Base-by-base conservation (phyloP, 2,329 filamentous ascomycete genomes). In the Aspergillus puulaauensis region DNA sequence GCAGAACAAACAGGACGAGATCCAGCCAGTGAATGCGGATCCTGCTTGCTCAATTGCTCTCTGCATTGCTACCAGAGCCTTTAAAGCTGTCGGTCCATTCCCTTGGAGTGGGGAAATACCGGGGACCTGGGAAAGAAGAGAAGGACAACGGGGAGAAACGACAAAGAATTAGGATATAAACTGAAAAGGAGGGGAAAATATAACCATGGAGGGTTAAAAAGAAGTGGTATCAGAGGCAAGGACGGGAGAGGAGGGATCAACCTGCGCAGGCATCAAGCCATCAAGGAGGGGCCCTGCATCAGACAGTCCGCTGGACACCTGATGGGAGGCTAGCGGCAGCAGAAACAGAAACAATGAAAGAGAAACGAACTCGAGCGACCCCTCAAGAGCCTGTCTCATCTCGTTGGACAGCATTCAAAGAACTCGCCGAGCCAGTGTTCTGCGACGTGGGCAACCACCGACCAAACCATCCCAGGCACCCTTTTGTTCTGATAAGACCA, bases 21-120 rank as follows among this genome's bases (percentile, higher is more conserved):
- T 64, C 75, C 75, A 77, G 64, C 68, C 70, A 64, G 66, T 71
- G 64, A 76, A 70, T 60, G 70, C 62, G 64, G 73, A 74, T 61
- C 70, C 73, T 66, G 71, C 73, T 69, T 72, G 73, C 66, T 73
- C 70, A 55, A 72, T 65, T 69, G 65, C 69, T 61, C 66, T 65
- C 62, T 64, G 69, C 66, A 72, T 74, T 52, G 70, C 72, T 70
- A 61, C 70, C 68, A 67, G 67, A 67, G 70, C 70, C 3, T 31
- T 67, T 64, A 58, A 52, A 57, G 52, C 59, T 57, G 54, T 60
- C 61, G 65, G 61, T 65, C 68, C 70, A 72, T 73, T 57, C 60
- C 66, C 64, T 63, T 63, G 24, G 58, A 55, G 66, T 59, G 65
- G 54, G 54, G 56, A 35, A 43, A 47, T 46, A 39, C 49, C 40